These are phyloP conservation scores for Penicillium longicatenatum DNA, from an alignment of 495 filamentous ascomycete genomes.

Conservation along the genomic window DNA sequence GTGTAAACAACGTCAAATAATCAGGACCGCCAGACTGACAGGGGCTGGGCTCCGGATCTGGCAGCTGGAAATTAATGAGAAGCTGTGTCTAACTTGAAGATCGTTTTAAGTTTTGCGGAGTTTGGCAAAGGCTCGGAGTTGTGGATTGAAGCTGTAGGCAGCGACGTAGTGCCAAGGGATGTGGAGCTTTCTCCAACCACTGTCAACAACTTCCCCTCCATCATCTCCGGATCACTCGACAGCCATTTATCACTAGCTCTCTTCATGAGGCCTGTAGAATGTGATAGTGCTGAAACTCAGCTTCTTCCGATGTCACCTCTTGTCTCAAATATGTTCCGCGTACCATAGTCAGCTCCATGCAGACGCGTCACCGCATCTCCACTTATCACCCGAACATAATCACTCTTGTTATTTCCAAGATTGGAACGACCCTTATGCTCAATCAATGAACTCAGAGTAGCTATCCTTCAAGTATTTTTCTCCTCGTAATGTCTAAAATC, in stretches of 20 bases:
- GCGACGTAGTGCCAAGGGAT: constrained; percentile 7
- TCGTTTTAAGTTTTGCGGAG: background rate
- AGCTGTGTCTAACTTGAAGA: background rate
- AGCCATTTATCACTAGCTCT: background rate
- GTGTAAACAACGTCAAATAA: constrained; percentile 6
- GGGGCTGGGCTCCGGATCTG: background rate
- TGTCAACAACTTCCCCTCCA: background rate
- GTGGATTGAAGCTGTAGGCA: constrained; percentile 2
- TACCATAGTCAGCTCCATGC: too few species aligned
- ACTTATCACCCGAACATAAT: too few species aligned
- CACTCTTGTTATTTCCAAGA: too few species aligned
- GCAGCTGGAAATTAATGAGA: background rate
- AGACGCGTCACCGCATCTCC: background rate
- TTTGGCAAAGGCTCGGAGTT: background rate
- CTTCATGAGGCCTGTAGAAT: background rate
- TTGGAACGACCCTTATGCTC: too few species aligned
- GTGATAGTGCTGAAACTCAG: background rate
- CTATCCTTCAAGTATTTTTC: too few species aligned
- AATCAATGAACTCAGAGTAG: too few species aligned
- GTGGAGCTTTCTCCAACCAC: constrained; percentile 6
- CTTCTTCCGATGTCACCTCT: background rate
- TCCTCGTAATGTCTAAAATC: too few species aligned
- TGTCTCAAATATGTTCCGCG: too few species aligned
- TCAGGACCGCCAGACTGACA: background rate
- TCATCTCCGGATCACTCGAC: background rate